Base-by-base conservation (phyloP, 2,329 filamentous ascomycete species). In the Dryadomyces sulphureus region DNA sequence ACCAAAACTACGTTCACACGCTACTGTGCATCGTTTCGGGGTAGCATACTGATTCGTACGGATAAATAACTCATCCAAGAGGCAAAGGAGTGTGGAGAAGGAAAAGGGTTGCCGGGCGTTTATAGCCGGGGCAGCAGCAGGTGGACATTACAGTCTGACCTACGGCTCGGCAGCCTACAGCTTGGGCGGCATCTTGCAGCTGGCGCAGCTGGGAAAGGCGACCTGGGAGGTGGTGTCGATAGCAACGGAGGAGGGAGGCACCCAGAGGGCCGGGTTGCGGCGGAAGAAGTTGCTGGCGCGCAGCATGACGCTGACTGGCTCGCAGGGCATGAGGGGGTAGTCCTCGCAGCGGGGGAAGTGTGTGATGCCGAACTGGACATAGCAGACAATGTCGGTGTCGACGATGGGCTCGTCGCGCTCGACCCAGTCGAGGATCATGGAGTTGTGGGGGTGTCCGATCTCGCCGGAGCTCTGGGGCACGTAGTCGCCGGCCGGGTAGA, bases 321-420 rank as follows among this genome's bases (percentile, higher is more conserved):
- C 84, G 0, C 75, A 82, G 0, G 87, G 87, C 88, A 94, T 94
- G 54, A 94, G 72, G 34, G 89, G 89, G 67, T 85, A 94, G 61
- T 94, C 89, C 59, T 95, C 89, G 0, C 87, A 86, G 0, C 83
- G 69, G 0, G 89, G 88, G 68, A 94, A 90, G 60, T 94, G 89
- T 1, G 83, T 90, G 25, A 94, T 71, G 25, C 89, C 89, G 56
- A 94, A 95, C 0, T 87, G 94, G 63, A 81, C 80, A 60, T 88
- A 95, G 21, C 94, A 73, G 1, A 95, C 88, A 36, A 94, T 67
- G 59, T 95, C 85, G 1, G 79, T 84, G 67, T 94, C 82, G 44
- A 83, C 83, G 54, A 94, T 79, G 27, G 68, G 73, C 48, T 75
- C 77, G 44, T 87, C 76, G n/a, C 76, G 53, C 7, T 54, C 52